Evolutionary conservation across 345 rosid species (phyloP), one percentile per base, ranked within the genome.

Genomic region (Melastoma malabathricum): DNA sequence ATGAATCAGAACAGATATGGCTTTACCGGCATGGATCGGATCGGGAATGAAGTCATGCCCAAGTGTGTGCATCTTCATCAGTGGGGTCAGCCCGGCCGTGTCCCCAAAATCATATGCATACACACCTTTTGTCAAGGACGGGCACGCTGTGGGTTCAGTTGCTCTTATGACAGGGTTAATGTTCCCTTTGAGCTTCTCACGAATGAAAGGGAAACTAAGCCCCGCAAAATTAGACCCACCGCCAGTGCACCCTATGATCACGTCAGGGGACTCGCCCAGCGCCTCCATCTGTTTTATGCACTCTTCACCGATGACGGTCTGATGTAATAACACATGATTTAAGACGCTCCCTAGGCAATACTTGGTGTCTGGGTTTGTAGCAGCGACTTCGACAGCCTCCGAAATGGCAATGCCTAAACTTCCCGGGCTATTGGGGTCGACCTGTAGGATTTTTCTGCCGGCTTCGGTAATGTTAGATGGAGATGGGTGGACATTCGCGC

Each of bases 61-160:
- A 17, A 90, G 78, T 41, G 98, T 90, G 60, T 90, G 98, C 98
- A 90, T 86, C 92, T 90, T 90, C 98, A 86, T 82, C 75, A 90
- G 62, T 31, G 98, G 98, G 48, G 96, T 90, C 80, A 90, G 16
- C 59, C 96, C 96, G 10, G 81, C 98, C 0, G 89, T 83, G 50
- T 86, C 98, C 0, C 92, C 96, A 31, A 57, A 90, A 67, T 90
- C 96, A 59, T 86, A 86, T n/a, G 96, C 85, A 15, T 86, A 83
- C 18, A 78, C 74, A 0, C 98, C 98, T 72, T 80, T 86, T 18
- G 94, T 90, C 44, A 86, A 59, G 0, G 98, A 86, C 47, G 98
- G 98, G 58, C 98, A 90, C 9, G 96, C 96, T 3, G 92, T 22
- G 15, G 98, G 98, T 60, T 90, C 98, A 31, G 86, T 82, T 0